Percentiles rank a stretch among this genome's conserved stretches.
Evolutionary conservation across 441 rosid genomes (phyloP).

Genomic region (Raphanus hybrid): DNA sequence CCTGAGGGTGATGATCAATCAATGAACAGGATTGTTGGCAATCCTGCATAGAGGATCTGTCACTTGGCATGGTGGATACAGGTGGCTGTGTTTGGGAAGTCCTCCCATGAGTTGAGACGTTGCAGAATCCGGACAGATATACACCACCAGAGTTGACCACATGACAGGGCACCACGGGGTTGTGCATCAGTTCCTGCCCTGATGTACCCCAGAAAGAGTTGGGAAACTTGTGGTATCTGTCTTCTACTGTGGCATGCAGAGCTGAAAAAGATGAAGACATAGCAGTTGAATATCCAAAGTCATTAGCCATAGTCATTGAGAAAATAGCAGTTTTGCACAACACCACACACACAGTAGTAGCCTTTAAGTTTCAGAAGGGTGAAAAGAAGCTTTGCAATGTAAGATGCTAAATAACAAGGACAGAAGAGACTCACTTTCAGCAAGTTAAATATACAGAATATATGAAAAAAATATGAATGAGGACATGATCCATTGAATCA

Average conservation of each 20-base stretch:
- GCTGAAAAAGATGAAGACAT: conserved; percentile 62
- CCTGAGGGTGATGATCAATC: conserved; percentile 50
- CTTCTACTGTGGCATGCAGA: conserved; percentile 44
- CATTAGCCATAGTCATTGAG: conserved; percentile 40
- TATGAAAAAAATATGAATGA: not conserved
- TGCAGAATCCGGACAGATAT: conserved; percentile 58
- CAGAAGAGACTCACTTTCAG: conserved; percentile 10
- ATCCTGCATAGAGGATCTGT: conserved; percentile 20
- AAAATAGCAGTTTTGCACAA: conserved; percentile 23
- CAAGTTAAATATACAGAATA: not conserved
- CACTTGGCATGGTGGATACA: conserved; percentile 55
- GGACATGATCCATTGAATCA: conserved; percentile 35
- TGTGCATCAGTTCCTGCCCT: conserved; percentile 46
- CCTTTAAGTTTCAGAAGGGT: not conserved
- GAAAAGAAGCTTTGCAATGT: not conserved
- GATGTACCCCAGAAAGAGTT: conserved; percentile 53
- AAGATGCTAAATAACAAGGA: not conserved
- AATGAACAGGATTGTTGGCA: conserved; percentile 45
- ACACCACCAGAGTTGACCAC: conserved; percentile 31
- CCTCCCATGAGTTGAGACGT: conserved; percentile 57
- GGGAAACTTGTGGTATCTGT: conserved; percentile 47
- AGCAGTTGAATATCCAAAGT: conserved; percentile 35
- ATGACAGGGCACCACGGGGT: conserved; percentile 33
- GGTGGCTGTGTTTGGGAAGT: conserved; percentile 50
- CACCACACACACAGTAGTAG: not conserved